Evolutionary conservation across 2,329 filamentous ascomycete species (phyloP).

Genomic region (Cladophialophora yegresii): DNA sequence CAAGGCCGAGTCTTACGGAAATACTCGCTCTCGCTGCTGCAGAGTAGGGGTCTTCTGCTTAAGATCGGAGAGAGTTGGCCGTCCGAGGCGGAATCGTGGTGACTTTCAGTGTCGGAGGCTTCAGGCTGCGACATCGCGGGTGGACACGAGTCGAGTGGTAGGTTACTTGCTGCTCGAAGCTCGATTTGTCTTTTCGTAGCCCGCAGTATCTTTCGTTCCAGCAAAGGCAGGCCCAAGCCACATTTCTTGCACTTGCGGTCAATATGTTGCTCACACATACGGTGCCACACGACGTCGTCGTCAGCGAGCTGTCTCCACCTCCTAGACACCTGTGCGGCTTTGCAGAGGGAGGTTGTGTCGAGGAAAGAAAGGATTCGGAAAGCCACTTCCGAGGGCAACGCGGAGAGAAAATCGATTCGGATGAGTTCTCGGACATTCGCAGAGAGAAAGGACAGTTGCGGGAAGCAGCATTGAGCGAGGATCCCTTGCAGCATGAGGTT

Average conservation of each 20-base stretch:
- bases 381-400: slow-evolving; percentile 83
- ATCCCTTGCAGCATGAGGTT: slow-evolving; percentile 97
- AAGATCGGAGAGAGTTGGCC: slow-evolving; percentile 22
- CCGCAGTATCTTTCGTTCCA: slow-evolving; percentile 84
- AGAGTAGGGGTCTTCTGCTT: slow-evolving; percentile 15
- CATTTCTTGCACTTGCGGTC: slow-evolving; percentile 92
- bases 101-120: slow-evolving; percentile 21
- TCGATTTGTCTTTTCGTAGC: slow-evolving; percentile 86
- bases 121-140: slow-evolving; percentile 45
- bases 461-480: slow-evolving; percentile 94
- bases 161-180: slow-evolving; percentile 63
- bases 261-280: slow-evolving; percentile 97
- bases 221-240: slow-evolving; percentile 86
- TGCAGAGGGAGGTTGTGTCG: slow-evolving; percentile 91
- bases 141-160: slow-evolving; percentile 56
- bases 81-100: slow-evolving; percentile 19
- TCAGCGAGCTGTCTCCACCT: slow-evolving; percentile 89
- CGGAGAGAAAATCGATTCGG: slow-evolving; percentile 93
- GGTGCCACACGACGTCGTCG: slow-evolving; percentile 96
- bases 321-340: slow-evolving; percentile 89
- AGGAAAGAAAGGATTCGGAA: slow-evolving; percentile 92
- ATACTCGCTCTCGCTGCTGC: slow-evolving; percentile 20
- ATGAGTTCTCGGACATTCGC: slow-evolving; percentile 90
- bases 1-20: slow-evolving; percentile 62
- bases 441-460: slow-evolving; percentile 90